Evolutionary conservation across 2,329 filamentous ascomycete species (phyloP).

Genomic region (Cytospora schulzeri): DNA sequence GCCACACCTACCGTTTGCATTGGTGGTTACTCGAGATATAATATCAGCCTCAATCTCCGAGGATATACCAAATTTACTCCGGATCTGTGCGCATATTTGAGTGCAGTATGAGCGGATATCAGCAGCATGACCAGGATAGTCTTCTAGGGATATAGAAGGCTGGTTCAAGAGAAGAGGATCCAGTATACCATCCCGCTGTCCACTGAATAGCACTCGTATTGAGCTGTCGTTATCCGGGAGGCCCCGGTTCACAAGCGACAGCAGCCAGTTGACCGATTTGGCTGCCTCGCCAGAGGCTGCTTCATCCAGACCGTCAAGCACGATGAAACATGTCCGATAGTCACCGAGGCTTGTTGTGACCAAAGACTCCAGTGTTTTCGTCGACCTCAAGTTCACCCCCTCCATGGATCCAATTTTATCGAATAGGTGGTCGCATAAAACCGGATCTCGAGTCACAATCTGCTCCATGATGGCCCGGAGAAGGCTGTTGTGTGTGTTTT

Average conservation of each 20-base stretch:
- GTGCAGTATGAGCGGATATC: not conserved
- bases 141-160: not conserved
- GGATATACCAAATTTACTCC: not conserved
- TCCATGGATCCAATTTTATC: not conserved
- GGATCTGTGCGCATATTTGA: not conserved
- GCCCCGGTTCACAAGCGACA: not conserved
- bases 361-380: not conserved
- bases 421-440: not conserved
- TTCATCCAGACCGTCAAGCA: slow-evolving; percentile 5
- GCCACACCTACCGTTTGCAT: not conserved
- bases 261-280: not conserved
- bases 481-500: not conserved
- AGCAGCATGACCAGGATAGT: not conserved
- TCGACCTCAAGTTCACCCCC: not conserved
- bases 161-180: not conserved
- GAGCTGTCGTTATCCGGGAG: not conserved
- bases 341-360: not conserved
- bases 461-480: slow-evolving; percentile 4
- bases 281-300: not conserved
- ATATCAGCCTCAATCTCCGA: not conserved
- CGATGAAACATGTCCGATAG: not conserved
- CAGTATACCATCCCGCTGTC: not conserved
- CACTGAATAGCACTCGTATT: not conserved
- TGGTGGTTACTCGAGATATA: not conserved
- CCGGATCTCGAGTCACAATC: not conserved